A percentile compares a stretch with the other conserved stretches of the same genome.
These are phyloP conservation scores for Mollisia scopiformis DNA, from an alignment of 2,329 filamentous ascomycete species.

Conservation along the genomic window DNA sequence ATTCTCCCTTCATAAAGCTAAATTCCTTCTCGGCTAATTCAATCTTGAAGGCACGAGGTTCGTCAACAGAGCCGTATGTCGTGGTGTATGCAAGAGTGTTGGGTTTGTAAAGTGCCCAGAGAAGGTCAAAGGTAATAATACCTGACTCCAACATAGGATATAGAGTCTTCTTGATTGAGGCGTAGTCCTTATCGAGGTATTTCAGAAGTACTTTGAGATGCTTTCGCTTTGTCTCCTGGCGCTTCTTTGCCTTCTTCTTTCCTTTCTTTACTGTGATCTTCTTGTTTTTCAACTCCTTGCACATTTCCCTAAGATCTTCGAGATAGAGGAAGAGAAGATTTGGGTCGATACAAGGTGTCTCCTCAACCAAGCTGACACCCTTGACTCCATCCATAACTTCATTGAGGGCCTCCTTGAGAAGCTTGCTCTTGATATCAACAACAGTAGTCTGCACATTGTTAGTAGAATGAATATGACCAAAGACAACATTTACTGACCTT, in stretches of 20 bases:
- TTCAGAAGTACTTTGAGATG: conserved; percentile 74
- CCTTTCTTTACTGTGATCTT: conserved; percentile 54
- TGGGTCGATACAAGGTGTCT: conserved; percentile 73
- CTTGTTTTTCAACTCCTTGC: conserved; percentile 65
- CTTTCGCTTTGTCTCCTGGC: conserved; percentile 58
- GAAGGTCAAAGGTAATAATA: conserved; percentile 83
- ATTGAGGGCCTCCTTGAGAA: conserved; percentile 70
- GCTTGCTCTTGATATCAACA: conserved; percentile 85
- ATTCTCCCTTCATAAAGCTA: conserved; percentile 72
- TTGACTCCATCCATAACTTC: conserved; percentile 78
- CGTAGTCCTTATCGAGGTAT: conserved; percentile 83
- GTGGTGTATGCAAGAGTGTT: conserved; percentile 78
- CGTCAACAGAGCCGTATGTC: conserved; percentile 76
- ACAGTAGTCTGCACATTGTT: conserved; percentile 51
- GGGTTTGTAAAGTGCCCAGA: conserved; percentile 90
- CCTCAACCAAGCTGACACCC: conserved; percentile 78
- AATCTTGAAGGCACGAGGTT: conserved; percentile 82
- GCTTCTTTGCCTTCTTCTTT: conserved; percentile 63
- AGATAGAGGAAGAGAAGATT: conserved; percentile 76
- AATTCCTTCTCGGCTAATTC: conserved; percentile 73
- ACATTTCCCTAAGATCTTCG: conserved; percentile 69
- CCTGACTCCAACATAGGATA: conserved; percentile 81
- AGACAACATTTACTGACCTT: conserved; percentile 38
- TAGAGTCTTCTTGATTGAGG: conserved; percentile 75
- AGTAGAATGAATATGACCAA: conserved; percentile 7